phyloP scores from a whole-genome alignment of 2,329 filamentous ascomycete species.

The Ascocoryne sarcoides region DNA sequence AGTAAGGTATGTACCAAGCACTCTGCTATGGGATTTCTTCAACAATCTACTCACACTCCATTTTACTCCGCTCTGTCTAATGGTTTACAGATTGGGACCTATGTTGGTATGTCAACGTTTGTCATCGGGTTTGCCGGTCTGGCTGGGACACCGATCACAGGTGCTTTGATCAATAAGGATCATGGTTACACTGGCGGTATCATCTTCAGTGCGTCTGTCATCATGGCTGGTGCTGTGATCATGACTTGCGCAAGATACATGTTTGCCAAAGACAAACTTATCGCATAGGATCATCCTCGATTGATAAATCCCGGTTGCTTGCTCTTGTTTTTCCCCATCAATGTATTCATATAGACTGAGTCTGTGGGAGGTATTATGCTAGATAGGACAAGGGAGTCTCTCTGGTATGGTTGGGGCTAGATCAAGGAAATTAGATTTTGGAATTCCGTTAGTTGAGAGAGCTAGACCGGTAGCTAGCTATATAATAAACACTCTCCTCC shows the following conservation, averaged over 20 bases:
- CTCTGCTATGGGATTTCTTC: no score
- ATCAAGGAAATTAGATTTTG: no score
- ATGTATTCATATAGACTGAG: no score
- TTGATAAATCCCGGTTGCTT: no score
- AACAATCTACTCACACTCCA: background rate
- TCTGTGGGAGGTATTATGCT: no score
- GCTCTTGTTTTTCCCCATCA: no score
- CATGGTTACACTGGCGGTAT: slow-evolving; percentile 30
- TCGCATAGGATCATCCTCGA: no score
- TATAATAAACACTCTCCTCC: no score
- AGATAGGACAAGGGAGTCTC: no score
- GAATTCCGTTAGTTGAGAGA: no score
- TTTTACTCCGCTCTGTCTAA: background rate
- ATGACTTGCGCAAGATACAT: slow-evolving; percentile 1
- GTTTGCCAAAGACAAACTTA: slow-evolving; percentile 1
- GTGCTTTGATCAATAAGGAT: slow-evolving; percentile 44
- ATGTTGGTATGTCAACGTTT: slow-evolving; percentile 54
- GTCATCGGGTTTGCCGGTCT: slow-evolving; percentile 53
- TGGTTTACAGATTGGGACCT: slow-evolving; percentile 46
- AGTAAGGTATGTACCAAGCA: slow-evolving; percentile 3
- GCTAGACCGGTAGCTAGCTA: no score
- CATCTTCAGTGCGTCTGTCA: slow-evolving; percentile 5
- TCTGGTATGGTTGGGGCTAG: no score
- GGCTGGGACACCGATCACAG: slow-evolving; percentile 56
- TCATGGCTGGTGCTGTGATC: slow-evolving; percentile 2